Evolutionary conservation across 257 asterid genomes (phyloP).

Genomic region (Ocimum tenuiflorum): DNA sequence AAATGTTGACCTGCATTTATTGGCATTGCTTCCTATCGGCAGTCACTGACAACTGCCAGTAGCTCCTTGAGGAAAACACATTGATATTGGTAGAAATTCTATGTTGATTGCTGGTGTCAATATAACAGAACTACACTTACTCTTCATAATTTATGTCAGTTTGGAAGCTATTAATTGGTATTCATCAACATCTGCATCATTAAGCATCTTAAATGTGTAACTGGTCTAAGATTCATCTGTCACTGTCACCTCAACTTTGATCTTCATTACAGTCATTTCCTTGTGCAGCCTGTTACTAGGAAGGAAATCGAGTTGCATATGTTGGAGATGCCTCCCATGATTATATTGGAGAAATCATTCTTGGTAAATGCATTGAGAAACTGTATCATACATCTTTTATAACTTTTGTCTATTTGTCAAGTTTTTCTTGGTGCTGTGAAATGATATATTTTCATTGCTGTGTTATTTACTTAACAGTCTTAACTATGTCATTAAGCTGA

Average conservation of each 20-base stretch:
- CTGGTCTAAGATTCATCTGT: background rate
- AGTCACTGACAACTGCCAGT: constrained; percentile 3
- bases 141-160: background rate
- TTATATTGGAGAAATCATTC: constrained; percentile 75
- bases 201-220: background rate
- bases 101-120: constrained; percentile 1
- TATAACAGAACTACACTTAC: constrained; percentile 6
- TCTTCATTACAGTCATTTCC: constrained; percentile 13
- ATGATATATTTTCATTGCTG: background rate
- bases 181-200: background rate
- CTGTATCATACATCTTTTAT: constrained; percentile 10
- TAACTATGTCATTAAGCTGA: background rate
- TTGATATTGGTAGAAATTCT: background rate
- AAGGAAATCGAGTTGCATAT: constrained; percentile 76
- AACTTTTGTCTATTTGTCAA: constrained; percentile 2
- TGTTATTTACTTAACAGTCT: background rate
- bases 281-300: constrained; percentile 63
- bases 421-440: background rate
- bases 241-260: background rate
- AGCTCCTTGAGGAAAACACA: background rate
- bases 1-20: background rate
- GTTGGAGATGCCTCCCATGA: constrained; percentile 66
- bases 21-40: background rate
- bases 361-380: constrained; percentile 38
- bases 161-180: constrained; percentile 1